A percentile compares a stretch with the other conserved stretches of the same genome.
Evolutionary conservation across 2,329 filamentous ascomycete species (phyloP).

Genomic region (Albifimbria verrucaria): DNA sequence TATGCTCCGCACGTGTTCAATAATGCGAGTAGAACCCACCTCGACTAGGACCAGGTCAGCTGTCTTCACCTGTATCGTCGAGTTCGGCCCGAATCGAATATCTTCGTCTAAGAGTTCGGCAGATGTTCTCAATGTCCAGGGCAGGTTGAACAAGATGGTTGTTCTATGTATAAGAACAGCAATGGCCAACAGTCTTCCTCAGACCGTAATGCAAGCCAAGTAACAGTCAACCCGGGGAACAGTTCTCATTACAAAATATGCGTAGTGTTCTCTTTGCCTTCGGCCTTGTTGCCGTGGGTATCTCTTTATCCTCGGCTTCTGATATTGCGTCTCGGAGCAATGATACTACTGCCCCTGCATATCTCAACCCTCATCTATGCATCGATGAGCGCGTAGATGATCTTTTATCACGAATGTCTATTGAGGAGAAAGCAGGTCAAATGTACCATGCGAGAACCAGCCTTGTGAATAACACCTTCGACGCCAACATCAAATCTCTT

Average conservation of each 20-base stretch:
- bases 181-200: no score
- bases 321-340: not conserved
- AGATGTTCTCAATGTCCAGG: no score
- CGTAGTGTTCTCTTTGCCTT: not conserved
- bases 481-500: slow-evolving; percentile 11
- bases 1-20: not conserved
- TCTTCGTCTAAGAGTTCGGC: no score
- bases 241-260: no score
- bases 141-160: no score
- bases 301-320: not conserved
- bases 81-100: not conserved
- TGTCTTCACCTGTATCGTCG: no score
- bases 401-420: slow-evolving; percentile 40
- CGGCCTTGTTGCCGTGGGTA: not conserved
- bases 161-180: no score
- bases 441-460: slow-evolving; percentile 39
- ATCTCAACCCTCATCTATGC: slow-evolving; percentile 12
- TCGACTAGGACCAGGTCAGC: no score
- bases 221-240: no score
- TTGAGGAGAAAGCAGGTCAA: slow-evolving; percentile 46
- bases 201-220: no score
- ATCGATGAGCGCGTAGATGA: slow-evolving; percentile 45
- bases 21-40: no score
- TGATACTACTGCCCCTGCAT: not conserved
- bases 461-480: slow-evolving; percentile 20